phyloP scores from a whole-genome alignment of 768 basidiomycete genomes.

The Russula sp. region DNA sequence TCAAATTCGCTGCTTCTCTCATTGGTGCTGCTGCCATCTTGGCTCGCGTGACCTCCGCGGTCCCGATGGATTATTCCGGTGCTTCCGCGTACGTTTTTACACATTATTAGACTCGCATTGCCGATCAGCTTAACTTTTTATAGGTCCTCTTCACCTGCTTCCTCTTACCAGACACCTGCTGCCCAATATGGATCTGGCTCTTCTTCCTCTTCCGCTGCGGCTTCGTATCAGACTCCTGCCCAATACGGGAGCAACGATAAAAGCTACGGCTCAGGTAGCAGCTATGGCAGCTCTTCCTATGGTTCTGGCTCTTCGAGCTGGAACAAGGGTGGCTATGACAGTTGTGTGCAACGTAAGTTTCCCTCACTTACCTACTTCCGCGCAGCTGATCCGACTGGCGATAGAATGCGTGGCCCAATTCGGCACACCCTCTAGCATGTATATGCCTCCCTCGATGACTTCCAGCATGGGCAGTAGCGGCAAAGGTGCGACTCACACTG shows the following conservation, averaged over 20 bases:
- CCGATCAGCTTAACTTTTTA: not conserved
- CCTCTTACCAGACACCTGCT: not conserved
- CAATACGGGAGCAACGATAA: not conserved
- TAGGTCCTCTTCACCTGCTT: not conserved
- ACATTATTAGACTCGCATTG: too few species aligned
- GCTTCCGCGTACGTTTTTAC: not conserved
- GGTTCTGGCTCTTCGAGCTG: slow-evolving; percentile 58
- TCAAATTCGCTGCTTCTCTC: slow-evolving; percentile 46
- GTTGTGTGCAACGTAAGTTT: slow-evolving; percentile 62
- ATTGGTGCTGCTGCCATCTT: slow-evolving; percentile 48
- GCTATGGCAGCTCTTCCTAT: slow-evolving; percentile 38
- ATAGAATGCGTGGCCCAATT: slow-evolving; percentile 62
- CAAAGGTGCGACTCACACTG: slow-evolving; percentile 57
- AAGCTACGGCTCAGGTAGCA: not conserved
- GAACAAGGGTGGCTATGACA: slow-evolving; percentile 50
- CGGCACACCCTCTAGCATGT: slow-evolving; percentile 33
- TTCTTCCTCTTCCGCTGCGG: not conserved
- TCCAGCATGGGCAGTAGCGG: slow-evolving; percentile 32
- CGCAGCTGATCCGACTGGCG: not conserved
- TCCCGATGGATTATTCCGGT: slow-evolving; percentile 34
- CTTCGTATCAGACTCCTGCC: slow-evolving; percentile 31
- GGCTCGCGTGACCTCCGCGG: slow-evolving; percentile 44
- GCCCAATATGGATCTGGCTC: not conserved
- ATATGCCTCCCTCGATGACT: slow-evolving; percentile 26
- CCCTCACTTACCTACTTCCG: not conserved